A percentile compares a stretch with the other conserved stretches of the same genome.
Evolutionary conservation across 495 filamentous ascomycete species (phyloP).

Genomic region (Aspergillus incahuasiensis): DNA sequence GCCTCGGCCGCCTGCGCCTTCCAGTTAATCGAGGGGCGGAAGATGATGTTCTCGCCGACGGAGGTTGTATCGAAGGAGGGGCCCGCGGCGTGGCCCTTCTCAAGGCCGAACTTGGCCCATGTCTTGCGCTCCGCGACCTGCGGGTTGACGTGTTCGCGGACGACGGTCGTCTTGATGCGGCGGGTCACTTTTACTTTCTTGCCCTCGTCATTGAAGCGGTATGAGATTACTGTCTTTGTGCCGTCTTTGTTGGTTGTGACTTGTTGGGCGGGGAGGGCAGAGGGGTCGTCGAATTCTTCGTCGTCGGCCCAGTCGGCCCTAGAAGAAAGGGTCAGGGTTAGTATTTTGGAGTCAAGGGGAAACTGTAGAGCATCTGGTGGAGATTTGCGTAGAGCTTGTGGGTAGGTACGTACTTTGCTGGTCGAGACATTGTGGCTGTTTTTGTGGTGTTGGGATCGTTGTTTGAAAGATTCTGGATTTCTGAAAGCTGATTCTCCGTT

Average conservation of each 20-base stretch:
- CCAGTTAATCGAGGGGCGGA: conserved; percentile 86
- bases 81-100: conserved; percentile 64
- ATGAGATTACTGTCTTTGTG: conserved; percentile 89
- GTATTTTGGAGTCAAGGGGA: not conserved
- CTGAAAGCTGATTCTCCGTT: conserved; percentile 37
- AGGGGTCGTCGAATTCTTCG: conserved; percentile 79
- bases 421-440: conserved; percentile 38
- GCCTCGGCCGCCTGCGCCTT: conserved; percentile 80
- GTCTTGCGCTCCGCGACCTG: conserved; percentile 87
- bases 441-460: conserved; percentile 25
- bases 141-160: conserved; percentile 91
- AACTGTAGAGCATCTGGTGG: not conserved
- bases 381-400: not conserved
- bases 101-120: conserved; percentile 90
- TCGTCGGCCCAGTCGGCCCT: conserved; percentile 95
- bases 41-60: conserved; percentile 95
- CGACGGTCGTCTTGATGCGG: conserved; percentile 81
- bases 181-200: conserved; percentile 96
- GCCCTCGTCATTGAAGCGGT: conserved; percentile 84
- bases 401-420: conserved; percentile 39
- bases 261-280: conserved; percentile 75
- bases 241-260: conserved; percentile 95
- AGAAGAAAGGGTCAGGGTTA: too few species aligned
- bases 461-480: conserved; percentile 45
- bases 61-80: conserved; percentile 80